phyloP scores from a whole-genome alignment of 2,329 filamentous ascomycete genomes.

The Phialophora expanda region DNA sequence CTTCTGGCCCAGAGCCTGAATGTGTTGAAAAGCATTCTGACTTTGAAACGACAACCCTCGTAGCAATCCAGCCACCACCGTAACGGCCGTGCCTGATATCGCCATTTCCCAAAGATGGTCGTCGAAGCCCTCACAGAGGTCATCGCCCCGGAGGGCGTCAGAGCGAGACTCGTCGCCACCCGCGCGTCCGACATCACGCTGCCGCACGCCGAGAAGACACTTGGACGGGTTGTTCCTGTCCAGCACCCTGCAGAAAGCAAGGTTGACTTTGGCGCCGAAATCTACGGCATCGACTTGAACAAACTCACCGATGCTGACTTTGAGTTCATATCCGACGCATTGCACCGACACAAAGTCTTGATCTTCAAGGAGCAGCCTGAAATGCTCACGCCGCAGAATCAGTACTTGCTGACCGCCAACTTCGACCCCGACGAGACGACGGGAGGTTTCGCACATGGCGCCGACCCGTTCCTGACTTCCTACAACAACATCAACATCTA shows the following conservation, averaged over 20 bases:
- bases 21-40: too few species aligned
- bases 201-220: constrained; percentile 40
- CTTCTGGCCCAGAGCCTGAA: too few species aligned
- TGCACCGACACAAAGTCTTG: constrained; percentile 46
- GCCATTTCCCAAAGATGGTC: constrained; percentile 35
- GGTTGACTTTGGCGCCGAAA: constrained; percentile 46
- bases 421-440: constrained; percentile 47
- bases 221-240: constrained; percentile 36
- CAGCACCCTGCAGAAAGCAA: constrained; percentile 43
- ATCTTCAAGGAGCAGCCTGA: constrained; percentile 48
- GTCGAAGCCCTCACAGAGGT: constrained; percentile 39
- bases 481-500: constrained; percentile 47
- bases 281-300: constrained; percentile 49
- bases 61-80: too few species aligned
- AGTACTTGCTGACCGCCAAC: constrained; percentile 45
- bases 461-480: constrained; percentile 44
- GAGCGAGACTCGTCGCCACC: constrained; percentile 26
- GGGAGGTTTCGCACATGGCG: constrained; percentile 48
- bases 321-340: constrained; percentile 44
- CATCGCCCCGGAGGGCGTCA: constrained; percentile 35
- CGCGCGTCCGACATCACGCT: constrained; percentile 36
- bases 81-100: background rate
- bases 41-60: too few species aligned
- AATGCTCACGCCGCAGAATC: constrained; percentile 46
- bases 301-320: constrained; percentile 45